Percentiles rank a stretch among this genome's conserved stretches.
Evolutionary conservation across 345 rosid genomes (phyloP).

Genomic region (Eucalyptus leucophloia): DNA sequence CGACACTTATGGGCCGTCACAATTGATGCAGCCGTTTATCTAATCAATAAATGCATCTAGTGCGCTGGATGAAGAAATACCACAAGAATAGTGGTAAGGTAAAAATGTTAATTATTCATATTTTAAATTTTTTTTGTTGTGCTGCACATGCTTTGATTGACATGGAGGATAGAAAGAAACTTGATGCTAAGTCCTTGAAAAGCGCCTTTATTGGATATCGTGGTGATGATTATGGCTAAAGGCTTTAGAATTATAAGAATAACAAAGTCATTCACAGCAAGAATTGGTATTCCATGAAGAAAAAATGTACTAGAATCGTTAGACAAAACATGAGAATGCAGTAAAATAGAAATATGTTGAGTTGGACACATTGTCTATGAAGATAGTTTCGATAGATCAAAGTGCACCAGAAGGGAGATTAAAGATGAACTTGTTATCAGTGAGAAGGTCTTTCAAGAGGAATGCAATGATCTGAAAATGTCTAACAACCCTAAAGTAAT

Average conservation of each 20-base stretch:
- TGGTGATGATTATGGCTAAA: too few relatives aligned
- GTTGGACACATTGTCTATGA: neutral
- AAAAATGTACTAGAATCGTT: too few relatives aligned
- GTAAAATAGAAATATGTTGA: neutral
- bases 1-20: fast-evolving
- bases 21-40: too few relatives aligned
- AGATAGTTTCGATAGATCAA: fast-evolving
- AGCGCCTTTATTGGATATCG: too few relatives aligned
- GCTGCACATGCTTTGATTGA: neutral
- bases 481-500: fast-evolving
- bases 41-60: too few relatives aligned
- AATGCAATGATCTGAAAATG: too few relatives aligned
- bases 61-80: too few relatives aligned
- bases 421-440: too few relatives aligned
- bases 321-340: fast-evolving
- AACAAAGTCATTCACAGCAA: fast-evolving
- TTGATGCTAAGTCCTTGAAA: fast-evolving
- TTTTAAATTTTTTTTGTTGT: fast-evolving
- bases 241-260: too few relatives aligned
- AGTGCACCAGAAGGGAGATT: fast-evolving
- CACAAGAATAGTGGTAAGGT: fast-evolving
- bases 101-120: neutral
- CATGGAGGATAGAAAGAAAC: neutral
- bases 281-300: too few relatives aligned
- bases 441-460: fast-evolving